These are phyloP conservation scores for Schizothecium vesticola DNA, from an alignment of 495 filamentous ascomycete species.

Conservation along the genomic window DNA sequence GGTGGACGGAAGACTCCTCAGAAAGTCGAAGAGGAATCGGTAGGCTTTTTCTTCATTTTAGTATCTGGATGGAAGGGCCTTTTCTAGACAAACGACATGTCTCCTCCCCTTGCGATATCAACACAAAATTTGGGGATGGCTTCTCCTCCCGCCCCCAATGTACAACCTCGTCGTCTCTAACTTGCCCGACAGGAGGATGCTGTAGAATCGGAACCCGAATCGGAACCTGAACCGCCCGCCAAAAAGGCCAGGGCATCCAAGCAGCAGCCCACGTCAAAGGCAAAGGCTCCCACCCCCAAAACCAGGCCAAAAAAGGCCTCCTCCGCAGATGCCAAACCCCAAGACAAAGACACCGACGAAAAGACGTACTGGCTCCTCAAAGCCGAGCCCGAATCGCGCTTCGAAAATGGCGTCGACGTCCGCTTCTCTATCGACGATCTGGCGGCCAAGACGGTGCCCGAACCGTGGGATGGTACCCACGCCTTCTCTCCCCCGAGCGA, in stretches of 20 bases:
- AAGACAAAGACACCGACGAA: not conserved
- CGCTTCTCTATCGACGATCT: constrained; percentile 95
- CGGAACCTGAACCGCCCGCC: constrained; percentile 5
- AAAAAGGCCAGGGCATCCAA: constrained; percentile 9
- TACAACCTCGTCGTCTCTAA: not conserved
- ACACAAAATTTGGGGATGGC: not conserved
- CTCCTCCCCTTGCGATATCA: not conserved
- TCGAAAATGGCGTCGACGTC: constrained; percentile 81
- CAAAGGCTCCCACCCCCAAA: not conserved
- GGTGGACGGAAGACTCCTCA: not conserved
- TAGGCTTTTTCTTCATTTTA: not conserved
- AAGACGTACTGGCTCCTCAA: constrained; percentile 87
- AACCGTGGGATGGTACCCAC: constrained; percentile 76
- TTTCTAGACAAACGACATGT: not conserved
- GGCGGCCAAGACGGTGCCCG: constrained; percentile 59
- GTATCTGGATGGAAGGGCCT: not conserved
- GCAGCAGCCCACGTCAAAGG: not conserved
- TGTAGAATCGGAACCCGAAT: not conserved
- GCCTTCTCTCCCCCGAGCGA: not conserved
- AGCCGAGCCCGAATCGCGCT: constrained; percentile 81
- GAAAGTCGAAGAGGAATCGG: not conserved
- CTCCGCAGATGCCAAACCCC: not conserved
- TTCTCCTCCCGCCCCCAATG: too few species aligned
- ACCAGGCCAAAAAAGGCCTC: not conserved
- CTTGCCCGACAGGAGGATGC: not conserved